A percentile compares a stretch with the other conserved stretches of the same genome.
Conservation (phyloP, 768 basidiomycete genomes). For the Lactarius deliciosus region DNA sequence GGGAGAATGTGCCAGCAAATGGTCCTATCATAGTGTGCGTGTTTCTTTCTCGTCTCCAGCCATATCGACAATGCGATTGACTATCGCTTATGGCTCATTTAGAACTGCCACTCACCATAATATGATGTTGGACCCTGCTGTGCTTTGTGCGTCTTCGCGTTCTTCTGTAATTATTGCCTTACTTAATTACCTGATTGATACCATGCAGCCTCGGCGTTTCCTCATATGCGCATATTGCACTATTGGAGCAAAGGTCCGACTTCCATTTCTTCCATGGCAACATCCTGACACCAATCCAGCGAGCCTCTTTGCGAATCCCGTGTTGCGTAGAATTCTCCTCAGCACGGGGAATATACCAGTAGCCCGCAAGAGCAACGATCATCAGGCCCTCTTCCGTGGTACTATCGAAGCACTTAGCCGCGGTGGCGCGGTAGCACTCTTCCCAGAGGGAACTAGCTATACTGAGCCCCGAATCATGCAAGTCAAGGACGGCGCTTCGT, state of each 20-base stretch:
- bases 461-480: slow-evolving; percentile 93
- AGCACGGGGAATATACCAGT: slow-evolving; percentile 98
- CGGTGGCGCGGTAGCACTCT: slow-evolving; percentile 87
- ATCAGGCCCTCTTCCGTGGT: slow-evolving; percentile 81
- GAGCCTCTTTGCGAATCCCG: slow-evolving; percentile 77
- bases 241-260: slow-evolving; percentile 89
- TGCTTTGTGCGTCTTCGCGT: slow-evolving; percentile 60
- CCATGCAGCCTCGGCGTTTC: slow-evolving; percentile 71
- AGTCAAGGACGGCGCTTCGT: slow-evolving; percentile 90
- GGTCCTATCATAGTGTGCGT: slow-evolving; percentile 94
- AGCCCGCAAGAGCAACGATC: slow-evolving; percentile 91
- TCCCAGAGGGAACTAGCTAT: slow-evolving; percentile 92
- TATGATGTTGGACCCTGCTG: slow-evolving; percentile 89
- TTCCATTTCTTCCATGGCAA: slow-evolving; percentile 24
- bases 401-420: slow-evolving; percentile 82
- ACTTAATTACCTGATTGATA: slow-evolving; percentile 31
- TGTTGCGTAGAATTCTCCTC: slow-evolving; percentile 68
- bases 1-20: slow-evolving; percentile 80
- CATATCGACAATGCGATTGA: neutral
- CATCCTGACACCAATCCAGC: slow-evolving; percentile 38
- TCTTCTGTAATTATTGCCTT: slow-evolving; percentile 26
- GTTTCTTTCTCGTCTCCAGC: slow-evolving; percentile 8
- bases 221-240: slow-evolving; percentile 77
- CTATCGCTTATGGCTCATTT: slow-evolving; percentile 26
- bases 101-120: slow-evolving; percentile 90